Evolutionary conservation across 345 rosid species (phyloP), one percentile per base, ranked within the genome.

Genomic region (Cardiospermum halicacabum): DNA sequence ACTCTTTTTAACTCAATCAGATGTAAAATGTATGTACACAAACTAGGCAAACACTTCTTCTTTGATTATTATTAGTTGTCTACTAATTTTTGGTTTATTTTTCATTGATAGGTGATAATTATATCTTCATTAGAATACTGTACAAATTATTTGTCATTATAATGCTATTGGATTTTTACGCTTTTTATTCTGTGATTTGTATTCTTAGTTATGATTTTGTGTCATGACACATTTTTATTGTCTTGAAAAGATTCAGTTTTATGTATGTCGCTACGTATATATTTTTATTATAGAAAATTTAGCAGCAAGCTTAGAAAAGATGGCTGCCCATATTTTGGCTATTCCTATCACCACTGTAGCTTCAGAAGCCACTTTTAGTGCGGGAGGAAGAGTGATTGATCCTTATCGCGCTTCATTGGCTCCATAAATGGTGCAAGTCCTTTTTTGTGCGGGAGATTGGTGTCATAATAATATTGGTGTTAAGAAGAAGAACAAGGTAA

Each of bases 21-120:
- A 71, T 77, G 79, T 77, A 75, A 68, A 61, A 54, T 60, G 63
- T 61, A 72, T 57, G 84, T 85, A 84, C 78, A 86, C 88, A n/a
- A n/a, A 2, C 39, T 11, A 70, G 55, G 54, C 65, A 51, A 63
- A 67, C 24, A 24, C 42, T 27, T 56, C 40, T 30, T 28, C 40
- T 30, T 56, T 56, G 2, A 11, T 11, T 26, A 15, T 24, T 2
- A 39, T 26, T 53, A 39, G 13, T 45, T 11, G 6, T 43, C 31
- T 42, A 34, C 21, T 13, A 7, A 34, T 34, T 5, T 39, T 39
- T n/a, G n/a, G n/a, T n/a, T n/a, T n/a, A n/a, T n/a, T n/a, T 11
- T 11, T 15, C 12, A 9, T 11, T 39, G 13, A 16, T 37, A 55
- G n/a, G 63, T 32, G 3, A 16, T 65, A 18, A 24, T 49, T 16